Base-by-base conservation (phyloP, 371 early-diverging fungal genomes). In the Apophysomyces variabilis region DNA sequence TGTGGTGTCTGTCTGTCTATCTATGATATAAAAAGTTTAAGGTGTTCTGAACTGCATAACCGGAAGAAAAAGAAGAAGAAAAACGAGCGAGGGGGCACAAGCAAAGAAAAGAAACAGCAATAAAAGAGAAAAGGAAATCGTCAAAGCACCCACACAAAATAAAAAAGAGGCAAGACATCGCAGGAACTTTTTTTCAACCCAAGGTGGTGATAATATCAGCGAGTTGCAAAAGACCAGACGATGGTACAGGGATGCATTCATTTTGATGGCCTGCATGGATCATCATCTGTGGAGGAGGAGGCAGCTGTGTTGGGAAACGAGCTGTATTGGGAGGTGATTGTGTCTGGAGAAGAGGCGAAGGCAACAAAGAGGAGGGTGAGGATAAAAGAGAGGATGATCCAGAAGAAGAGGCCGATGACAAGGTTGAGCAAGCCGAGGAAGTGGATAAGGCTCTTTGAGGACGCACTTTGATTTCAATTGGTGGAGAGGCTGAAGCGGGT, bases 171-270 rank as follows among this genome's bases (percentile, higher is more conserved):
- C 26, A 36, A 38, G 44, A 11, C 18, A 39, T 0, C 39, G 45
- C 6, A 41, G 4, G 21, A 18, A 9, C 13, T 26, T 21, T 62
- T 26, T 3, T 26, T 75, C 69, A 79, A 56, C 79, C 79, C 66
- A 79, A 74, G 36, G 74, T 74, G 38, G 74, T 76, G 62, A 79
- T 76, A 66, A 78, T 70, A 21, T 72, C 69, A 21, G 78, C 77
- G 45, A 76, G 68, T 43, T 76, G 66, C 57, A 76, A 66, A 50
- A 73, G 66, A 38, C 62, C 70, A 7, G 77, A 71, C 9, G 54
- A 50, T 18, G 54, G 21, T 50, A 26, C 54, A 8, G 21, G 54
- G 16, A 35, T 7, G 11, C 54, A 50, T 9, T 18, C 21, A 26
- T 50, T 21, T 50, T 8, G n/a, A 21, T 50, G 54, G 21, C 36